Evolutionary conservation across 208 protist genomes (phyloP), one percentile per base, ranked within the genome.

Genomic region (Acanthamoeba healyi): DNA sequence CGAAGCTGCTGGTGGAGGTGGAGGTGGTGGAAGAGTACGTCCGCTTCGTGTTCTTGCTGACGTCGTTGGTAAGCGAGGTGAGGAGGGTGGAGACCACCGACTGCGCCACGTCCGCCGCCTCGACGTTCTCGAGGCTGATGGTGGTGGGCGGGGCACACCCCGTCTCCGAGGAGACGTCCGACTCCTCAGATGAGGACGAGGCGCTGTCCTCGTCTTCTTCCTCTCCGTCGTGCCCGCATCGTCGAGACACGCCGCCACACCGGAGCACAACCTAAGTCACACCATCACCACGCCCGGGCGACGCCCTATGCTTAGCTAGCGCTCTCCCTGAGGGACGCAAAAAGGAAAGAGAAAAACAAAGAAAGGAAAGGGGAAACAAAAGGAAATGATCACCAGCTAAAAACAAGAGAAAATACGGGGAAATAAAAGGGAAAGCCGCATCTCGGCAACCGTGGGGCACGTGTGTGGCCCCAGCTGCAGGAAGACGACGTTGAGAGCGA

Each of bases 11-110:
- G 54, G 54, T 22, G 22, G 54, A 61, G 54, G 54, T 26, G 22
- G 54, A 61, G 54, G 15, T 61, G 54, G 54, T 61, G 54, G 54
- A 61, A 61, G 54, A n/a, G n/a, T n/a, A n/a, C n/a, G 70, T 79
- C 15, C 42, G 17, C 26, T 84, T 84, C 22, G 22, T 34, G 38
- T 84, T 56, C 15, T 84, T 51, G 42, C 5, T 17, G 24, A 17
- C 3, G 42, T 84, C 74, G 46, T 29, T 56, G 74, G 74, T 84
- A 26, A 84, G 74, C 7, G 74, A 84, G 24, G 74, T 84, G n/a
- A 84, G 74, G 44, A 84, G 46, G n/a, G 74, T 84, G 3, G 74
- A 84, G 6, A 84, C 44, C 1, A 56, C 74, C 22, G 74, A 84
- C 24, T 56, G 42, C 24, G 38, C 46, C 5, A 58, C 74, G 74